These are phyloP conservation scores for Pichia norvegensis DNA, from an alignment of 1,139 yeast genomes.

Conservation along the genomic window DNA sequence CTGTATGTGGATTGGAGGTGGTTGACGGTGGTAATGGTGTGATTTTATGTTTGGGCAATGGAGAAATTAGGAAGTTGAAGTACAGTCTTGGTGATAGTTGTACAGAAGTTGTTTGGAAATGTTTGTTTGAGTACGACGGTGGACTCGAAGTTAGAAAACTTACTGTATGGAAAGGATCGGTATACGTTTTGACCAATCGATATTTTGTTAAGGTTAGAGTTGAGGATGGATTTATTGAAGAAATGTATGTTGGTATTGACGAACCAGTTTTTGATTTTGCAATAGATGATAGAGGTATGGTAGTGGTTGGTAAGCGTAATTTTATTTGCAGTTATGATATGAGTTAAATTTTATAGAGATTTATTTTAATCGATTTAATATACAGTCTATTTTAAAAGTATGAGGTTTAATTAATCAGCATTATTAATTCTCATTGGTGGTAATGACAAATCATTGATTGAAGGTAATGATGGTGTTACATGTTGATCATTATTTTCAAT, in stretches of 20 bases:
- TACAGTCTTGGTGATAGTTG: constrained; percentile 3
- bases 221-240: constrained; percentile 6
- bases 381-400: too few species aligned
- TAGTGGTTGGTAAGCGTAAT: constrained; percentile 14
- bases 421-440: constrained; percentile 27
- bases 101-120: constrained; percentile 9
- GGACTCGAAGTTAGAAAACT: constrained; percentile 4
- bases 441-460: constrained; percentile 25
- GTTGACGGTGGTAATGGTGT: neutral
- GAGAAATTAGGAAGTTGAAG: constrained; percentile 6
- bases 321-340: neutral
- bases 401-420: constrained; percentile 9
- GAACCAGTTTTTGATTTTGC: constrained; percentile 6
- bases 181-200: constrained; percentile 7
- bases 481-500: neutral
- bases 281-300: neutral
- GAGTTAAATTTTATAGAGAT: neutral
- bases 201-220: constrained; percentile 5
- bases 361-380: neutral
- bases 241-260: constrained; percentile 13
- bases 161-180: neutral
- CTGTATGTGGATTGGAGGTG: constrained; percentile 2
- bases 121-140: constrained; percentile 1
- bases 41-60: constrained; percentile 12
- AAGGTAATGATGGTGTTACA: constrained; percentile 18